Evolutionary conservation across 2,329 filamentous ascomycete genomes (phyloP), one percentile per base, ranked within the genome.

Genomic region (Microsporum canis): DNA sequence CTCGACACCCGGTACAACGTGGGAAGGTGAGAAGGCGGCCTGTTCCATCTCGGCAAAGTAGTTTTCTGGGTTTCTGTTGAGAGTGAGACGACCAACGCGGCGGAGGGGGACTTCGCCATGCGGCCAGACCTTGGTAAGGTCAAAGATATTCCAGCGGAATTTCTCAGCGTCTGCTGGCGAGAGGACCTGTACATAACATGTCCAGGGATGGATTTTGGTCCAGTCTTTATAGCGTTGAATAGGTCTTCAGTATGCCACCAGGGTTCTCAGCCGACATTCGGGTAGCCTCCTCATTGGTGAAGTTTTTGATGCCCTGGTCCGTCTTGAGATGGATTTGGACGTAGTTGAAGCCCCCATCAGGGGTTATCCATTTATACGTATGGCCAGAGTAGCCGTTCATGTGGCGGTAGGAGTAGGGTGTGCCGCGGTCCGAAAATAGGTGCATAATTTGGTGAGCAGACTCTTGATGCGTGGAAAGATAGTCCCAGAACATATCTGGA

Each of bases 1-100:
- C 72, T 88, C 85, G 61, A 86, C 82, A 59, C 86, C 85, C 2
- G 85, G 85, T 2, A 83, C 79, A 71, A 88, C 73, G 69, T 88
- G 84, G 5, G 84, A 80, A 43, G 86, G 86, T 63, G 81, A 84
- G 79, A 88, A 89, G 1, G 85, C 84, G 17, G 83, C 79, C 70
- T 88, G 86, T 75, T 89, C 86, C 57, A 88, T 86, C 68, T 89
- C 86, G 55, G 81, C 78, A 67, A 88, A 87, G 75, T 87, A 88
- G 73, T 88, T 88, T 60, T 80, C 72, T 0, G 79, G 77, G 69
- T 88, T 88, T 70, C 79, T 78, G 73, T 87, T 86, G 29, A 88
- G 78, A 0, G 82, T 86, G 62, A 88, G 72, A 62, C 80, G 79
- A 57, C 85, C 85, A 60, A 88, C 77, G 53, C 77, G 80, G 17